These are phyloP conservation scores for Fusarium redolens DNA, from an alignment of 2,329 filamentous ascomycete genomes.

Conservation along the genomic window DNA sequence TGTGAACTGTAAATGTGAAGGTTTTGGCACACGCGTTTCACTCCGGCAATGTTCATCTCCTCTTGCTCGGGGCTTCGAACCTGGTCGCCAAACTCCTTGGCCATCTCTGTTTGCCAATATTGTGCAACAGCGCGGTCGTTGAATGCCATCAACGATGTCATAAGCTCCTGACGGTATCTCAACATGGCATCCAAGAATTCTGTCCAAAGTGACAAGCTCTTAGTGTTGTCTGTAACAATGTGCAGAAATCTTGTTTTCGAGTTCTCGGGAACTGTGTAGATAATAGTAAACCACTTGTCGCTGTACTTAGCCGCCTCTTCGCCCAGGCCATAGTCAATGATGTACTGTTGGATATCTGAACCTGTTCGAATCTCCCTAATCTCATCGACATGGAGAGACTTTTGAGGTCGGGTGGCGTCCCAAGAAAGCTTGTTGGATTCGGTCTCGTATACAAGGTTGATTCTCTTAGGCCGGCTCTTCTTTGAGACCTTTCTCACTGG, in stretches of 20 bases:
- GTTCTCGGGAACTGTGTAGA: constrained; percentile 83
- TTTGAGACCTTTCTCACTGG: constrained; percentile 85
- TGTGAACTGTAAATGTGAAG: constrained; percentile 92
- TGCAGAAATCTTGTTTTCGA: constrained; percentile 90
- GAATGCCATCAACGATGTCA: constrained; percentile 89
- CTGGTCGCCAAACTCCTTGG: constrained; percentile 69
- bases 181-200: constrained; percentile 85
- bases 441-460: constrained; percentile 79
- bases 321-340: constrained; percentile 81
- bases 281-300: constrained; percentile 86
- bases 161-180: constrained; percentile 86
- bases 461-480: constrained; percentile 76
- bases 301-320: constrained; percentile 63
- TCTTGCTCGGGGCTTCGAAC: constrained; percentile 68
- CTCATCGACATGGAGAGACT: constrained; percentile 93
- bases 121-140: constrained; percentile 82
- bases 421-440: constrained; percentile 89
- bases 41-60: constrained; percentile 79
- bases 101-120: constrained; percentile 90
- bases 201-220: constrained; percentile 82
- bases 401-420: constrained; percentile 82
- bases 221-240: constrained; percentile 80
- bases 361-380: constrained; percentile 90
- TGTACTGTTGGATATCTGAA: constrained; percentile 87
- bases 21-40: constrained; percentile 86